phyloP scores from a whole-genome alignment of 176 grass and related monocot genomes.

The Canna indica region DNA sequence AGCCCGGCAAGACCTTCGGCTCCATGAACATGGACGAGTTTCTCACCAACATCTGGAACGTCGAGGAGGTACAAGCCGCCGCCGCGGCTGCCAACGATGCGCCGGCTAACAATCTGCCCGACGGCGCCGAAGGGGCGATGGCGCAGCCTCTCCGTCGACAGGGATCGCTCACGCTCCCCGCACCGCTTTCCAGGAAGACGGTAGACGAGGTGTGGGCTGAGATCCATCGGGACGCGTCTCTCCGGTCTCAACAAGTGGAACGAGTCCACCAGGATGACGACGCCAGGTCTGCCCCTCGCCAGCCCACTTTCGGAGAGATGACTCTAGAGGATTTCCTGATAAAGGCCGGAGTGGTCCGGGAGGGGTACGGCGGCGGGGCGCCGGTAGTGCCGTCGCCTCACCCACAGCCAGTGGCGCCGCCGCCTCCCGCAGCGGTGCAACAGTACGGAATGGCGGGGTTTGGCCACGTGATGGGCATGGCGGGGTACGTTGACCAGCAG shows the following conservation, averaged over 20 bases:
- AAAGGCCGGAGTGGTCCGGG: slow-evolving; percentile 66
- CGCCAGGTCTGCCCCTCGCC: slow-evolving; percentile 9
- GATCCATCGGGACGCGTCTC: slow-evolving; percentile 27
- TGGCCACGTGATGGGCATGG: slow-evolving; percentile 8
- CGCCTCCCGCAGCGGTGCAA: slow-evolving; percentile 1
- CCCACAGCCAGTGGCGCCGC: neutral
- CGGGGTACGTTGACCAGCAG: slow-evolving; percentile 18
- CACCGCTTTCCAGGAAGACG: slow-evolving; percentile 56
- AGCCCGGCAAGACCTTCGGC: slow-evolving; percentile 68
- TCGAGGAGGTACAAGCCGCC: slow-evolving; percentile 54
- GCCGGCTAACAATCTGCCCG: neutral
- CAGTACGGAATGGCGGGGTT: slow-evolving; percentile 25
- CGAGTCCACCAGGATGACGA: slow-evolving; percentile 20
- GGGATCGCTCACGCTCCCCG: slow-evolving; percentile 51
- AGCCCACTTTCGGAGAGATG: slow-evolving; percentile 74
- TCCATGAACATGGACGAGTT: slow-evolving; percentile 99
- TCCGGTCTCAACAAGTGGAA: slow-evolving; percentile 5
- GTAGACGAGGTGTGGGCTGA: slow-evolving; percentile 95
- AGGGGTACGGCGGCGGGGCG: slow-evolving; percentile 4
- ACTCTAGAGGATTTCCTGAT: slow-evolving; percentile 90
- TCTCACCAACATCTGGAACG: slow-evolving; percentile 91
- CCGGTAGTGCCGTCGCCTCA: neutral
- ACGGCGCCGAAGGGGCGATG: neutral
- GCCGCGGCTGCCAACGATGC: neutral
- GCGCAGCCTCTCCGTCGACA: slow-evolving; percentile 33